Base-by-base conservation (phyloP, 768 basidiomycete species). In the Boletellus ananas region DNA sequence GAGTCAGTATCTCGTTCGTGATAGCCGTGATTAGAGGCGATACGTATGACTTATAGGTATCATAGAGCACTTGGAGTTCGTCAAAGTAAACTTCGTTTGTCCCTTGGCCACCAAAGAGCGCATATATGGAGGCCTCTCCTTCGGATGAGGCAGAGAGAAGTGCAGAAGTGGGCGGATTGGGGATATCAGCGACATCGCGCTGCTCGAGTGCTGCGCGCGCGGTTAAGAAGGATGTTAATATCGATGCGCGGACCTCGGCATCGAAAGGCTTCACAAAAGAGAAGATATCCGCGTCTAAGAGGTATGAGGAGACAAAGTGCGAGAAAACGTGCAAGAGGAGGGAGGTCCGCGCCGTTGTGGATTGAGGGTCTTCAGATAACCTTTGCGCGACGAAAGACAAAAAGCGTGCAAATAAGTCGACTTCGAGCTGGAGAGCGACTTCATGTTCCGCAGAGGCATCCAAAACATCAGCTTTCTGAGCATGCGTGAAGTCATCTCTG, bases 31-130 rank as follows among this genome's bases (percentile, higher is more conserved):
- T 69, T 75, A 93, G 85, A 16, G 85, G 68, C 14, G 77, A 73
- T 56, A 97, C 84, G 64, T 92, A 95, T 11, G 94, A 87, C 55
- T 76, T 81, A 78, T 99, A 98, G 53, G 82, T 88, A 71, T 96
- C 87, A 71, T 90, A 94, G 45, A 98, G 84, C 43, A 77, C 73
- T 72, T 95, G 90, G 17, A 99, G 79, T 68, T 98, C 96, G 67
- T 95, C 90, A 67, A 97, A 93, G 74, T 98, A 99, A 52, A 95
- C 89, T 65, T 98, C 96, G 70, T 98, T 98, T 51, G 88, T 91
- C 50, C 96, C 96, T 70, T 99, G 96, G 13, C 96, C 96, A 45
- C 95, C 95, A 65, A 99, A 99, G 35, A 99, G 75, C 45, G 92
- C 95, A 71, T 88, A 97, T 60, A 97, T 73, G 41, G 79, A 87